phyloP scores from a whole-genome alignment of 192 early-diverging fungal species.

The Helicostylum pulchrum region DNA sequence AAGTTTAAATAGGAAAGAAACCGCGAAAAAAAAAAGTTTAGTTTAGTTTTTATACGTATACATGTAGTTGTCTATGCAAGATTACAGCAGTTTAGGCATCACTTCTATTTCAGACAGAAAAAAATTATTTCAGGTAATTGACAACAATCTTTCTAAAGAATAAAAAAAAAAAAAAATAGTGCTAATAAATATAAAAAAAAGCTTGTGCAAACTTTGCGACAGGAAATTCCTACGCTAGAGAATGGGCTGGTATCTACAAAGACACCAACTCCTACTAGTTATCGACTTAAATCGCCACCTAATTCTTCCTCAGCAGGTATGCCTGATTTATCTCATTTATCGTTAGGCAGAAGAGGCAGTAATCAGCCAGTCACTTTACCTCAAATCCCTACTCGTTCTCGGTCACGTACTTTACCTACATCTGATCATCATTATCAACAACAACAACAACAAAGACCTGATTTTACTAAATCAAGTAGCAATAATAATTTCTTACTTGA shows the following conservation, averaged over 20 bases:
- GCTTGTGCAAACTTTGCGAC: constrained; percentile 38
- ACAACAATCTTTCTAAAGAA: background rate
- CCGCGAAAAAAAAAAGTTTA: background rate
- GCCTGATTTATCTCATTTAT: constrained; percentile 7
- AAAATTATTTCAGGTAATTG: constrained; percentile 45
- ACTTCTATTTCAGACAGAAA: constrained; percentile 58
- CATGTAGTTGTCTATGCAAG: constrained; percentile 75
- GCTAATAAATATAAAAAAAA: background rate
- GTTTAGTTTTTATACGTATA: background rate
- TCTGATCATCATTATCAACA: background rate
- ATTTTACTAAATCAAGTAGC: constrained; percentile 10
- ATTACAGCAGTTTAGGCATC: constrained; percentile 55
- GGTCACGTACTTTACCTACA: constrained; percentile 19
- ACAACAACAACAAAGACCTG: constrained; percentile 7
- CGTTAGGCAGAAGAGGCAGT: constrained; percentile 1
- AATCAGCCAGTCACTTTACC: background rate
- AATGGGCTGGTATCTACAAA: constrained; percentile 35
- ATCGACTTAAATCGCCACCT: constrained; percentile 1
- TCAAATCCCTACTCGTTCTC: constrained; percentile 14
- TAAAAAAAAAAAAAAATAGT: background rate
- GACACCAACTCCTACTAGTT: background rate
- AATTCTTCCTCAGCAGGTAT: constrained; percentile 2
- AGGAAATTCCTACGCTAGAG: constrained; percentile 35
- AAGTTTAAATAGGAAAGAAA: constrained; percentile 6
- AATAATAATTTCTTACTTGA: background rate